Base-by-base conservation (phyloP, 163 green algal genomes). In the Coccomyxa subellipsoidea region DNA sequence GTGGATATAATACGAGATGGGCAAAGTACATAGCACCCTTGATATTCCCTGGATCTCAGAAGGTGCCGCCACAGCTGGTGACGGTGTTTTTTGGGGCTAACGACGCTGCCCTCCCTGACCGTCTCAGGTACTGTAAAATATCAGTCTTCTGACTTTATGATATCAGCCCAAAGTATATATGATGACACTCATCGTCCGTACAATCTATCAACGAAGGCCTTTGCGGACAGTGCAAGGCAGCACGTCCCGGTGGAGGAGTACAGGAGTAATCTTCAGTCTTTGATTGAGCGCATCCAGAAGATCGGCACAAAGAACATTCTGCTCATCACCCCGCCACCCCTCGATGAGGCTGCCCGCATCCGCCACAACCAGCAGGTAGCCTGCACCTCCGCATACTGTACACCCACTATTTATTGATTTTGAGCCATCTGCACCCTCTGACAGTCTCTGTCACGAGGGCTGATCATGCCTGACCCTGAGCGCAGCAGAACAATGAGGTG, bases 1-100 rank as follows among this genome's bases (percentile, higher is more conserved):
- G 86, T 35, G 95, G 95, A 25, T 98, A 97, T 85, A 98, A 97
- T 87, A 93, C 89, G 7, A 81, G 89, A 27, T 96, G 91, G 92
- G 90, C 88, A 6, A 27, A 86, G n/a, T 78, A 88, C n/a, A 36
- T 93, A 4, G 38, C 94, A 35, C n/a, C 76, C 36, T 75, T 83
- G 0, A 79, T 96, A 21, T 90, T 94, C 69, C 78, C 82, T 29
- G 27, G 78, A 29, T 37, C 8, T 7, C 12, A 27, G 10, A 38
- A 31, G 4, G 12, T 32, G 38, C 31, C 76, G 0, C 18, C 66
- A 27, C 18, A 76, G 21, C 54, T 82, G 7, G 54, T 82, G 21
- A 76, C 78, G 6, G 15, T 76, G 23, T 76, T 54, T 21, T 82
- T 82, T 76, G 95, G 95, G 23, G 94, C 95, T 77, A 98, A 98